Base-by-base conservation (phyloP, 1,139 yeast genomes). In the Lodderomyces parapsilosis region DNA sequence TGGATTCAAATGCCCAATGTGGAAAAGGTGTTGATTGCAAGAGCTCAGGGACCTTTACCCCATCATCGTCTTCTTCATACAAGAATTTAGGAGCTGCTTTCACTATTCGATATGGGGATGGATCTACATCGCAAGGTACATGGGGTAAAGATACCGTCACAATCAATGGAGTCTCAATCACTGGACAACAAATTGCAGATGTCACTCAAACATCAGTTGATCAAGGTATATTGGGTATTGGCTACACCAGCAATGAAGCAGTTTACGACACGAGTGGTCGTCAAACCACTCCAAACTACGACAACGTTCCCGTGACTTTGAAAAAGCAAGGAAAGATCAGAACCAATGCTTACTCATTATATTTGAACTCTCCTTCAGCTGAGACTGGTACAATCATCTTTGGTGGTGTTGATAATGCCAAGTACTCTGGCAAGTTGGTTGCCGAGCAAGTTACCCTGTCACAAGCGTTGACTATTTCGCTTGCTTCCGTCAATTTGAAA, bases 141-240 rank as follows among this genome's bases (percentile, higher is more conserved):
- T 83, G 87, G 88, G 71, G 80, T 40, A 59, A 67, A 48, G 78
- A 87, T 49, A 38, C 40, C 48, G 35, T 55, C 15, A 24, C 24
- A 8, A 34, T 55, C 5, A 49, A 51, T 27, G 53, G 49, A 33
- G 40, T 45, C 25, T 36, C 43, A 5, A 27, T 49, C 24, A 46
- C 42, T 17, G 27, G 28, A 2, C 51, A 51, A 14, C 51, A 55
- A 42, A 55, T 59, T 45, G 63, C 52, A 19, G 52, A 43, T 38
- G 62, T 45, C 18, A 39, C 41, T n/a, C 13, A 36, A 2, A 44
- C 56, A 5, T 42, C 49, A 5, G 44, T 40, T 6, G 40, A 22
- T 11, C 34, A 28, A 24, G 63, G 63, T 30, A 36, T 58, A 25
- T 43, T 60, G 17, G 65, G 65, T 17, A 48, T 60, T 44, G 59